Conservation (phyloP, 345 rosid species). For the Boechera divaricarpa region DNA sequence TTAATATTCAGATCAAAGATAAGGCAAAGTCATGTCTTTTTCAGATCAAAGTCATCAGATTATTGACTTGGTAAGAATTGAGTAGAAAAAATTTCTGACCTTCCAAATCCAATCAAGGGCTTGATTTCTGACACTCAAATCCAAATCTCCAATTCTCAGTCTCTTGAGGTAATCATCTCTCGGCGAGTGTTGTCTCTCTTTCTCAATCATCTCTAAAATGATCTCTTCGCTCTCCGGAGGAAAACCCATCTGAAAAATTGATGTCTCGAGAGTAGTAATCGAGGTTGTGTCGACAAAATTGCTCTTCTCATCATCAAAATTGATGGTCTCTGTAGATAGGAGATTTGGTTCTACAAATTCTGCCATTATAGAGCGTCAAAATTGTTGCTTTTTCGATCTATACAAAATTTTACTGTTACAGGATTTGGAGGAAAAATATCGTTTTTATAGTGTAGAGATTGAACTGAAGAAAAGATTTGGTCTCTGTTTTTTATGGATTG, state of each 20-base stretch:
- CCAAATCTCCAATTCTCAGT: constrained; percentile 61
- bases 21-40: constrained; percentile 35
- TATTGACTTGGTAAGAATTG: constrained; percentile 38
- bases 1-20: constrained; percentile 14
- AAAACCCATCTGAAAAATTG: constrained; percentile 48
- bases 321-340: constrained; percentile 25
- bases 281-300: constrained; percentile 23
- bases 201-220: constrained; percentile 56
- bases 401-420: constrained; percentile 28
- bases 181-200: constrained; percentile 60
- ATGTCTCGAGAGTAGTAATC: constrained; percentile 13
- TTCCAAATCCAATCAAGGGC: constrained; percentile 77
- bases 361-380: constrained; percentile 32
- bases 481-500: constrained; percentile 12
- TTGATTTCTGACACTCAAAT: constrained; percentile 54
- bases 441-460: constrained; percentile 22
- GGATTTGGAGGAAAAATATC: constrained; percentile 4
- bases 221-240: constrained; percentile 54
- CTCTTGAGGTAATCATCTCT: constrained; percentile 61
- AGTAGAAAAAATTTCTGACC: constrained; percentile 46
- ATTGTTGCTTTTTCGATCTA: constrained; percentile 29
- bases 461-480: constrained; percentile 30
- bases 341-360: constrained; percentile 33
- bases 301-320: constrained; percentile 33
- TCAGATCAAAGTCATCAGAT: constrained; percentile 37